A percentile compares a stretch with the other conserved stretches of the same genome.
Conservation (phyloP, 169 alveolate genomes). For the Hepatocystis sp. region DNA sequence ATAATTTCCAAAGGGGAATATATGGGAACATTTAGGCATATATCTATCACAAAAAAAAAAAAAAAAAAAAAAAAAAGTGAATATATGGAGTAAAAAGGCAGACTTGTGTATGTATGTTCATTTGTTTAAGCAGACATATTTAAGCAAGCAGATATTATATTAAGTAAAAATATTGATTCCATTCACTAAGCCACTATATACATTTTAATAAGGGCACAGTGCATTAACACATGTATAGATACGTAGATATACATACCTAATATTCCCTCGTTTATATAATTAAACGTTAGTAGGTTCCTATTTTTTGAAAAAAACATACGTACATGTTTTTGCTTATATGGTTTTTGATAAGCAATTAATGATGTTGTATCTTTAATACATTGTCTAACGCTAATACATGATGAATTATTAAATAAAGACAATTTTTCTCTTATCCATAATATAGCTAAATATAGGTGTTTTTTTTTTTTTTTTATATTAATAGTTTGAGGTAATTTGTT, state of each 20-base stretch:
- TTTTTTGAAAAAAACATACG: slow-evolving; percentile 69
- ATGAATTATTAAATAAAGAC: slow-evolving; percentile 41
- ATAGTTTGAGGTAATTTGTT: slow-evolving; percentile 8
- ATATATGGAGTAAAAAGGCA: neutral
- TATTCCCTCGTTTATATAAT: slow-evolving; percentile 61
- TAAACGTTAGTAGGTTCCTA: slow-evolving; percentile 55
- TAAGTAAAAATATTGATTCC: too few relatives aligned
- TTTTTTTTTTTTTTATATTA: slow-evolving; percentile 41
- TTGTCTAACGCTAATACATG: slow-evolving; percentile 24
- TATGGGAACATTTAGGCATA: slow-evolving; percentile 62
- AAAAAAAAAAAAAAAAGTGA: neutral
- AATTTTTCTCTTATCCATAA: slow-evolving; percentile 72
- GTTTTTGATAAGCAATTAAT: slow-evolving; percentile 70
- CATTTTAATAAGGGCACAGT: too few relatives aligned
- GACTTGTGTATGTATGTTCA: neutral
- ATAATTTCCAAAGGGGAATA: slow-evolving; percentile 76
- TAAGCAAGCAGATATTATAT: too few relatives aligned
- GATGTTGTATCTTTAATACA: slow-evolving; percentile 68
- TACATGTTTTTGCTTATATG: slow-evolving; percentile 71
- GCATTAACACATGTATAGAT: neutral
- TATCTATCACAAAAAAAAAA: slow-evolving; percentile 12
- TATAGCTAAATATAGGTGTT: slow-evolving; percentile 72
- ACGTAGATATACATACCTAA: slow-evolving; percentile 11
- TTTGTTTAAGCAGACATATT: neutral
- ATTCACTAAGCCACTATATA: too few relatives aligned